These are phyloP conservation scores for Penicillium verrucosum DNA, from an alignment of 2,329 filamentous ascomycete genomes.

Conservation along the genomic window DNA sequence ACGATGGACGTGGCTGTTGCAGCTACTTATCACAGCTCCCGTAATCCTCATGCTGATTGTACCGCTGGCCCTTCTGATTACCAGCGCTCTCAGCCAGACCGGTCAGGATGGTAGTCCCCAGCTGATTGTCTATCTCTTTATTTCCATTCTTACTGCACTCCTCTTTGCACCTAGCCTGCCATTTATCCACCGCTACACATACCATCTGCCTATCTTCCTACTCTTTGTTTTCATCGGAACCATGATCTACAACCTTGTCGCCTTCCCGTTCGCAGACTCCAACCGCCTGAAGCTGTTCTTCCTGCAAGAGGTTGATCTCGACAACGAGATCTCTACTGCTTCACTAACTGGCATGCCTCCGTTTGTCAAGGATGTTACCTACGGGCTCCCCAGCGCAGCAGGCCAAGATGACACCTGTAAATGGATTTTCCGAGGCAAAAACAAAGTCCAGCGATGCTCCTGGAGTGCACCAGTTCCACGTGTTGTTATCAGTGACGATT, in stretches of 20 bases:
- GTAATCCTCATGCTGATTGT: constrained; percentile 73
- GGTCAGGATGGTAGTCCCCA: constrained; percentile 75
- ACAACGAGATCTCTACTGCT: constrained; percentile 66
- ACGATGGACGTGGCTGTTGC: constrained; percentile 81
- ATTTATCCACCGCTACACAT: constrained; percentile 81
- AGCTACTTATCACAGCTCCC: constrained; percentile 76
- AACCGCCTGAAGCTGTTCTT: constrained; percentile 86
- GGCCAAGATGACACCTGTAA: constrained; percentile 59
- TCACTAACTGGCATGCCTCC: constrained; percentile 65
- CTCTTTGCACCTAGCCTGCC: constrained; percentile 74
- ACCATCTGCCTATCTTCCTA: constrained; percentile 75
- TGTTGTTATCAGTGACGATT: constrained; percentile 50
- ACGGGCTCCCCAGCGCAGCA: constrained; percentile 66
- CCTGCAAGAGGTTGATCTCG: constrained; percentile 74
- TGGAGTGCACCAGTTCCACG: constrained; percentile 68
- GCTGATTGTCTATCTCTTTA: constrained; percentile 67
- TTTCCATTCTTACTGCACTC: constrained; percentile 66
- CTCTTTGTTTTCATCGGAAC: constrained; percentile 70
- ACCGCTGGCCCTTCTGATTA: constrained; percentile 71
- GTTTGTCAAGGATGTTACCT: constrained; percentile 65
- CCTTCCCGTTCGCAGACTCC: constrained; percentile 80
- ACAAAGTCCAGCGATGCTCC: constrained; percentile 55
- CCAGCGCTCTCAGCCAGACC: constrained; percentile 72
- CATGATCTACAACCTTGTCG: constrained; percentile 77
- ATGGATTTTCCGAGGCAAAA: constrained; percentile 8